Percentiles rank a stretch among this genome's conserved stretches.
Evolutionary conservation across 768 basidiomycete genomes (phyloP).

Genomic region (Pholiota molesta): DNA sequence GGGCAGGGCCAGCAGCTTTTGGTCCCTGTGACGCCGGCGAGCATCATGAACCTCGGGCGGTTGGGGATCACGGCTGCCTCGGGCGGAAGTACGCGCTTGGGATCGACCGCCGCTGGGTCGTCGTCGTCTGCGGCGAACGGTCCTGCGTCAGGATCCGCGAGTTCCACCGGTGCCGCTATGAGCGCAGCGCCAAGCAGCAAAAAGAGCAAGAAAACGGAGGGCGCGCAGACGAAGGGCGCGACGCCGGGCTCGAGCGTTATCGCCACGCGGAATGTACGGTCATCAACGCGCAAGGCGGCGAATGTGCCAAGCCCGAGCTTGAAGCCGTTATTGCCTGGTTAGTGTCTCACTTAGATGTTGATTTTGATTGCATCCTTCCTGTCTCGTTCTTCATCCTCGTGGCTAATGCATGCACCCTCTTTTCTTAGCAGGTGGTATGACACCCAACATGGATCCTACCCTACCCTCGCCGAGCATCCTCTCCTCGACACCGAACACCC

Average conservation of each 20-base stretch:
- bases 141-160: neutral
- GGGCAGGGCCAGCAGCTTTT: constrained; percentile 32
- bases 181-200: constrained; percentile 12
- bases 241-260: constrained; percentile 5
- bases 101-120: constrained; percentile 5
- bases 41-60: constrained; percentile 86
- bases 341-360: neutral
- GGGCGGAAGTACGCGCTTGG: constrained; percentile 14
- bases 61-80: constrained; percentile 45
- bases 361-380: constrained; percentile 30
- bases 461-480: constrained; percentile 18
- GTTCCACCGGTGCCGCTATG: neutral
- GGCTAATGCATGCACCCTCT: neutral
- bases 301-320: constrained; percentile 54
- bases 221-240: constrained; percentile 8
- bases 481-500: constrained; percentile 14
- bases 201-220: constrained; percentile 13
- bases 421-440: constrained; percentile 18
- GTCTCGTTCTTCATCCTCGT: neutral
- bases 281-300: constrained; percentile 16
- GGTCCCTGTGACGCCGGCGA: constrained; percentile 87
- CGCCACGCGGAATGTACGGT: constrained; percentile 17
- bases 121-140: neutral
- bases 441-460: constrained; percentile 20
- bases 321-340: constrained; percentile 74